Percentiles rank a stretch among this genome's conserved stretches.
Conservation (phyloP, 2,329 filamentous ascomycete species). For the Diaporthe australafricana region DNA sequence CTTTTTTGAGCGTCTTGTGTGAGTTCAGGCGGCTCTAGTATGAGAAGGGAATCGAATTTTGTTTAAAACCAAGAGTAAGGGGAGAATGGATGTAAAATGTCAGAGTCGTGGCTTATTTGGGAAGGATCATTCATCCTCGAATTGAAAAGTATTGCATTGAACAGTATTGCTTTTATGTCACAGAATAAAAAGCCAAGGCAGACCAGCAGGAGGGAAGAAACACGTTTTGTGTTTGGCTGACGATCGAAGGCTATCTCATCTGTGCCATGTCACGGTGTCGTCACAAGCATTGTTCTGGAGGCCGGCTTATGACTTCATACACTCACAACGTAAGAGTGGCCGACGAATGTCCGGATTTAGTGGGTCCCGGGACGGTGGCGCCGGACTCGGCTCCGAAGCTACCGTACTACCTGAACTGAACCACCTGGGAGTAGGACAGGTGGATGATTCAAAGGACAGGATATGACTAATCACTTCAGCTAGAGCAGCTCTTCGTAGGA, state of each 20-base stretch:
- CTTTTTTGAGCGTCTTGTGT: not conserved
- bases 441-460: not conserved
- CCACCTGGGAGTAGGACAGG: not conserved
- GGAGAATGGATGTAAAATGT: slow-evolving; percentile 10
- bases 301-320: slow-evolving; percentile 27
- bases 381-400: not conserved
- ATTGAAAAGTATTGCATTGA: not conserved
- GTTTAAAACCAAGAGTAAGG: not conserved
- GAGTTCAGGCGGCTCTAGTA: no score
- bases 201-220: not conserved
- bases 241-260: not conserved
- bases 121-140: not conserved
- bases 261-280: slow-evolving; percentile 28
- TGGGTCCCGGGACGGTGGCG: not conserved
- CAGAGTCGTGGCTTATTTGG: not conserved
- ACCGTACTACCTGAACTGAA: not conserved
- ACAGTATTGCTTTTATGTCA: no score
- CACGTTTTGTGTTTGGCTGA: not conserved
- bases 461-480: not conserved
- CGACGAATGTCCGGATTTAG: not conserved
- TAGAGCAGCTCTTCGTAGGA: not conserved
- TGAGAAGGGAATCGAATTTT: not conserved
- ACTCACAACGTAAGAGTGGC: slow-evolving; percentile 1
- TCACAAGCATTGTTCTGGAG: not conserved
- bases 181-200: not conserved